These are phyloP conservation scores for Mycena indigotica DNA, from an alignment of 768 basidiomycete species.

Conservation along the genomic window DNA sequence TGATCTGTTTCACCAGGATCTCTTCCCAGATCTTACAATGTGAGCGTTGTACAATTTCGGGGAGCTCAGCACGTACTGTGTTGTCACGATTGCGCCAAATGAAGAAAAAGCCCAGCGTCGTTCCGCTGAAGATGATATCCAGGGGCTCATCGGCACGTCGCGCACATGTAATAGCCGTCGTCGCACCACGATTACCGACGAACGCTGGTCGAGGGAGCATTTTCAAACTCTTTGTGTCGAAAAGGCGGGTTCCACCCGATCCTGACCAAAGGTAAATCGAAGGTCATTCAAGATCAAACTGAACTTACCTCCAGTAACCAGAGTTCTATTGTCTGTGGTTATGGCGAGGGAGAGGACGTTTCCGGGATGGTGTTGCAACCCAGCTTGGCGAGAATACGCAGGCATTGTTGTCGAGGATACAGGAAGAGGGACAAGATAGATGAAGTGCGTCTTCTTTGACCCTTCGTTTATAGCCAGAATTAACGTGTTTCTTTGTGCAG, in stretches of 20 bases:
- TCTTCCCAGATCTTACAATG: slow-evolving; percentile 7
- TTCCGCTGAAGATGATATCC: slow-evolving; percentile 9
- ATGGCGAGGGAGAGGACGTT: slow-evolving; percentile 6
- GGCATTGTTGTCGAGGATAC: slow-evolving; percentile 4
- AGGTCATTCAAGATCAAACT: background rate
- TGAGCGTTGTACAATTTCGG: background rate
- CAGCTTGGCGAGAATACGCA: slow-evolving; percentile 7
- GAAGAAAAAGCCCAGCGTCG: slow-evolving; percentile 6
- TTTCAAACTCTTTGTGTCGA: background rate
- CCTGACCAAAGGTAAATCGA: slow-evolving; percentile 1
- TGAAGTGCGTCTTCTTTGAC: background rate
- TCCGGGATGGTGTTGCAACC: background rate
- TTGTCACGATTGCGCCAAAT: slow-evolving; percentile 5
- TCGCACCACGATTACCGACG: slow-evolving; percentile 4
- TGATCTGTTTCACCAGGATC: slow-evolving; percentile 3
- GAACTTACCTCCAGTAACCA: slow-evolving; percentile 12
- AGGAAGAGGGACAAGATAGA: background rate
- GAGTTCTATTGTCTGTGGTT: slow-evolving; percentile 6
- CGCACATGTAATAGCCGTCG: slow-evolving; percentile 2
- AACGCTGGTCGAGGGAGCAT: background rate
- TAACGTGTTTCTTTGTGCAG: background rate
- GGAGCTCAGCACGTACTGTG: background rate
- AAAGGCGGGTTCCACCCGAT: slow-evolving; percentile 8
- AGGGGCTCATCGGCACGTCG: slow-evolving; percentile 1
- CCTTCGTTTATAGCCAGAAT: background rate